Percentiles rank a stretch among this genome's conserved stretches.
phyloP scores from a whole-genome alignment of 2,329 filamentous ascomycete species.

The Nemania sp. region DNA sequence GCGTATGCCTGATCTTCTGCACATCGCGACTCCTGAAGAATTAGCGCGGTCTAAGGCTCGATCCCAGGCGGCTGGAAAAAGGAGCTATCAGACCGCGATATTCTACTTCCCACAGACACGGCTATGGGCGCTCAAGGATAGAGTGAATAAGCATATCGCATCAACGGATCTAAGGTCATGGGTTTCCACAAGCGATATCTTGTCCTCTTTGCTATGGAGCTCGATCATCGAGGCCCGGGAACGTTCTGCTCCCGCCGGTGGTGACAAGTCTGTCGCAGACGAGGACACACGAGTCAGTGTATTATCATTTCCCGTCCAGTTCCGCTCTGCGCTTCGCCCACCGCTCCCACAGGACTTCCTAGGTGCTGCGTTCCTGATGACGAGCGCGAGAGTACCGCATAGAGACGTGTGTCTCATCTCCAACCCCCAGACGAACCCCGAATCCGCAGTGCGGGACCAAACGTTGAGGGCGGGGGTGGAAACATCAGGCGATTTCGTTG shows the following conservation, averaged over 20 bases:
- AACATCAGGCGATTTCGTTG: neutral
- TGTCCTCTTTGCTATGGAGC: slow-evolving; percentile 48
- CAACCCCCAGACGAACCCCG: neutral
- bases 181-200: slow-evolving; percentile 48
- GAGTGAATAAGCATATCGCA: slow-evolving; percentile 38
- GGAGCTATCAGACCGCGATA: slow-evolving; percentile 41
- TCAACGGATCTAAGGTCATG: slow-evolving; percentile 34
- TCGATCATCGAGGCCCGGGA: slow-evolving; percentile 41
- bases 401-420: slow-evolving; percentile 37
- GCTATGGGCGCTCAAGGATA: slow-evolving; percentile 41
- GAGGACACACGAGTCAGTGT: slow-evolving; percentile 33
- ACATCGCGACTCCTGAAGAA: slow-evolving; percentile 31
- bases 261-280: neutral
- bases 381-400: slow-evolving; percentile 34
- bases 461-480: neutral
- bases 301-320: slow-evolving; percentile 48
- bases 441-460: neutral
- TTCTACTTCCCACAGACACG: slow-evolving; percentile 44
- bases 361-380: slow-evolving; percentile 49
- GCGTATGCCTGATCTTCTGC: slow-evolving; percentile 43
- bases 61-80: neutral
- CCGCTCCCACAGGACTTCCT: slow-evolving; percentile 45
- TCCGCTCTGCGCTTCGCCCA: slow-evolving; percentile 42
- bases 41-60: neutral
- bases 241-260: neutral